These are phyloP conservation scores for Saccharomycopsis sp. DNA, from an alignment of 805 yeast species.

Conservation along the genomic window DNA sequence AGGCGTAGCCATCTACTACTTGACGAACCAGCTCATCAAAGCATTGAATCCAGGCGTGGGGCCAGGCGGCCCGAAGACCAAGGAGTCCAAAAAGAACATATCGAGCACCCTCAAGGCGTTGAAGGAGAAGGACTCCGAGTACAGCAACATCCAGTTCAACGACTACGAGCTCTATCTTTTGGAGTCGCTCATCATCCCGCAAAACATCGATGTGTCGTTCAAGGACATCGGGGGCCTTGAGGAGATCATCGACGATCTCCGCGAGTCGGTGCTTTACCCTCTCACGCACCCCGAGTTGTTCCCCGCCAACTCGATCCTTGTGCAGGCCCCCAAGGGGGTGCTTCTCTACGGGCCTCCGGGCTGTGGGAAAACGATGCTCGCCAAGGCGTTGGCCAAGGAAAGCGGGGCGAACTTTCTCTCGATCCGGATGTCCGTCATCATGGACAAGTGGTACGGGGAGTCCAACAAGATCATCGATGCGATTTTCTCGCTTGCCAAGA, in stretches of 20 bases:
- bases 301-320: slow-evolving; percentile 54
- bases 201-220: slow-evolving; percentile 71
- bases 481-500: slow-evolving; percentile 79
- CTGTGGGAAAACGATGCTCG: slow-evolving; percentile 96
- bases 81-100: slow-evolving; percentile 57
- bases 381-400: slow-evolving; percentile 89
- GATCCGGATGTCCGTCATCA: slow-evolving; percentile 84
- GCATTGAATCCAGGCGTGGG: slow-evolving; percentile 30
- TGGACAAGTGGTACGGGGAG: slow-evolving; percentile 99
- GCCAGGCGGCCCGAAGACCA: slow-evolving; percentile 39
- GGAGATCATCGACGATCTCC: slow-evolving; percentile 70
- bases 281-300: slow-evolving; percentile 70
- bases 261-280: slow-evolving; percentile 86
- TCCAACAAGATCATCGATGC: slow-evolving; percentile 92
- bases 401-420: slow-evolving; percentile 88
- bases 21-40: slow-evolving; percentile 39
- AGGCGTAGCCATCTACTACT: slow-evolving; percentile 62
- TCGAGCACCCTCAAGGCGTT: slow-evolving; percentile 50
- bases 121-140: slow-evolving; percentile 50
- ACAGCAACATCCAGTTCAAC: slow-evolving; percentile 44
- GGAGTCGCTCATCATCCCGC: slow-evolving; percentile 74
- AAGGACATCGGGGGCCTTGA: slow-evolving; percentile 88
- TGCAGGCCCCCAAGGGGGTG: slow-evolving; percentile 94
- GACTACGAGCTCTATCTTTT: slow-evolving; percentile 74
- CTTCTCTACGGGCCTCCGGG: slow-evolving; percentile 94